Conservation (phyloP, 352 stramenopile species). For the Phytophthora capsici region DNA sequence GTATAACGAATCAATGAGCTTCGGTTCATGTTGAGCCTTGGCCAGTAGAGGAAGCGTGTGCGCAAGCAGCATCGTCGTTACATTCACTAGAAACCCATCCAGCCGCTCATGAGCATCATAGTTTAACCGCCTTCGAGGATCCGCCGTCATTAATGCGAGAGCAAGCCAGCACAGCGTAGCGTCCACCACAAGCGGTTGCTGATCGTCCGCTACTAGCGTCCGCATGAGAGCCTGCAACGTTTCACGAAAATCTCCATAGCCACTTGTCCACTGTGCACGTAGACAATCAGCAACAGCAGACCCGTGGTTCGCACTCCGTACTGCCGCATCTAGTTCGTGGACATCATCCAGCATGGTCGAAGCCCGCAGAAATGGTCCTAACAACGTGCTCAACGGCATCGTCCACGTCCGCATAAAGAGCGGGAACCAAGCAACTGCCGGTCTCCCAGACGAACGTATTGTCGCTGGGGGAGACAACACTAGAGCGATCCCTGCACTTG, state of each 20-base stretch:
- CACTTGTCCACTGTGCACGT: slow-evolving; percentile 57
- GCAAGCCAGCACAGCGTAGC: slow-evolving; percentile 69
- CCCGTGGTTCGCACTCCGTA: slow-evolving; percentile 27
- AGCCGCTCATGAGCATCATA: slow-evolving; percentile 58
- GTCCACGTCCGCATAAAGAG: slow-evolving; percentile 52
- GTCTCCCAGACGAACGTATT: slow-evolving; percentile 16
- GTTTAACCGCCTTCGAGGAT: slow-evolving; percentile 53
- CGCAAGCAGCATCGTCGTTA: slow-evolving; percentile 56
- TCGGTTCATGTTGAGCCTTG: slow-evolving; percentile 28
- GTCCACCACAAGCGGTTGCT: slow-evolving; percentile 60
- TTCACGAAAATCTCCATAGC: slow-evolving; percentile 42
- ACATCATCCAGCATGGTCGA: slow-evolving; percentile 73
- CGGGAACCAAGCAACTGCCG: slow-evolving; percentile 47
- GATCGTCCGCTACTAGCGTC: slow-evolving; percentile 39
- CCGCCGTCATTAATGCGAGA: slow-evolving; percentile 50
- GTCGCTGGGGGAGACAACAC: slow-evolving; percentile 35
- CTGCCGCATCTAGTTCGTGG: slow-evolving; percentile 51
- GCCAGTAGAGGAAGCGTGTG: slow-evolving; percentile 47
- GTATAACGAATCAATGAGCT: slow-evolving; percentile 54
- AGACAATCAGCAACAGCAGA: slow-evolving; percentile 37
- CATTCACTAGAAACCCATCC: slow-evolving; percentile 76
- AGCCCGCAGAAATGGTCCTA: slow-evolving; percentile 71
- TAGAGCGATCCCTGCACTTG: slow-evolving; percentile 43
- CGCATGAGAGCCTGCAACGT: slow-evolving; percentile 42
- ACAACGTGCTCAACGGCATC: slow-evolving; percentile 59